These are phyloP conservation scores for Allantophomopsis cytisporea DNA, from an alignment of 2,329 filamentous ascomycete species.

Conservation along the genomic window DNA sequence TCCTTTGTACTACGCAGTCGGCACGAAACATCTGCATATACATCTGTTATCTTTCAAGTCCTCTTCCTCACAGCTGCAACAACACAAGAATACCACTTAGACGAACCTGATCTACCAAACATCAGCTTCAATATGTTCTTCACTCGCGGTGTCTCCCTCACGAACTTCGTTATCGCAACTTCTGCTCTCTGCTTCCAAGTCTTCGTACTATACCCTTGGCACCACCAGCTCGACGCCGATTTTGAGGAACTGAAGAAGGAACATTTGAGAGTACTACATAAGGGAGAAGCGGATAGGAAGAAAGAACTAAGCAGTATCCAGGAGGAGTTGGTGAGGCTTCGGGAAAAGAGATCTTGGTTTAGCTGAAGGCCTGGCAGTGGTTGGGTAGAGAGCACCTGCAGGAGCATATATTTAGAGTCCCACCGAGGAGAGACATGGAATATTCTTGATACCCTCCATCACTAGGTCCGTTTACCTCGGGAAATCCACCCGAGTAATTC, in stretches of 20 bases:
- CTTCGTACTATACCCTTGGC: slow-evolving; percentile 42
- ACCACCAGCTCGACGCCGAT: slow-evolving; percentile 33
- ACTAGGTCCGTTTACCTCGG: no score
- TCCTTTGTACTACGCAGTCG: no score
- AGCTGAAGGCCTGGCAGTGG: no score
- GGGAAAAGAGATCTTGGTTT: background rate
- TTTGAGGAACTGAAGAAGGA: slow-evolving; percentile 33
- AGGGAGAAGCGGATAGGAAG: slow-evolving; percentile 7
- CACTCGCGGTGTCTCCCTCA: slow-evolving; percentile 34
- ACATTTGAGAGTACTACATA: slow-evolving; percentile 22
- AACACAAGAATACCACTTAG: background rate
- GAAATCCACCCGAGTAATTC: no score
- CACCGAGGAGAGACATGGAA: no score
- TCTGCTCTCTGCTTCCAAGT: slow-evolving; percentile 39
- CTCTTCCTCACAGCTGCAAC: no score
- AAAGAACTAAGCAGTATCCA: slow-evolving; percentile 5
- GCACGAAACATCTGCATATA: no score
- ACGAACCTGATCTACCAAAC: background rate
- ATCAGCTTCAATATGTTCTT: slow-evolving; percentile 22
- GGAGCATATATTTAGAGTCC: no score
- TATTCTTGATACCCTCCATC: no score
- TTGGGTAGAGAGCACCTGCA: no score
- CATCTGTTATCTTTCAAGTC: no score
- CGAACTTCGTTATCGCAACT: slow-evolving; percentile 36
- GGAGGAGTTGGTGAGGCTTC: slow-evolving; percentile 4